Conservation (phyloP, 1,284 basidiomycete genomes). For the Leccinum fallax region DNA sequence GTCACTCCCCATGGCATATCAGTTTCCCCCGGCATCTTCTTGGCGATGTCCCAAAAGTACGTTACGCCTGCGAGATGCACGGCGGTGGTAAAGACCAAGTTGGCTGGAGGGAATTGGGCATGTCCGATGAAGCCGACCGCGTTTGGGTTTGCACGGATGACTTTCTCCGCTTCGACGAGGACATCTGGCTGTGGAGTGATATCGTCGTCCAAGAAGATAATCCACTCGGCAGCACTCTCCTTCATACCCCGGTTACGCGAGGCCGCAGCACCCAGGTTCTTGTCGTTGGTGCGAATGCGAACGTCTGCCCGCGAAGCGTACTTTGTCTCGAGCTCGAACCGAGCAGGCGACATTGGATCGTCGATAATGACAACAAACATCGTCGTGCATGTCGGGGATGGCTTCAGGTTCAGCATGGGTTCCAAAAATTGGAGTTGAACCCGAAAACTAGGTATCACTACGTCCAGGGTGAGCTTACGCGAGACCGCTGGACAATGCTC, state of each 20-base stretch:
- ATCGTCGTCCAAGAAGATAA: conserved; percentile 60
- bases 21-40: conserved; percentile 42
- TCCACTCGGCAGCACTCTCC: conserved; percentile 33
- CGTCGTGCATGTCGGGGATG: conserved; percentile 44
- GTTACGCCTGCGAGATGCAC: conserved; percentile 58
- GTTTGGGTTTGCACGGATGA: conserved; percentile 46
- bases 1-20: conserved; percentile 66
- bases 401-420: conserved; percentile 44
- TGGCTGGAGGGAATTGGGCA: conserved; percentile 49
- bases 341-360: conserved; percentile 45
- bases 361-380: conserved; percentile 65
- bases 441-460: conserved; percentile 58
- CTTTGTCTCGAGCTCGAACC: conserved; percentile 33
- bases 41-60: conserved; percentile 64
- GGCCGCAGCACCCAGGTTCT: conserved; percentile 41
- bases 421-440: conserved; percentile 50
- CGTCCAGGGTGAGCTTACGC: conserved; percentile 51
- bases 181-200: conserved; percentile 47
- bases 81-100: conserved; percentile 53
- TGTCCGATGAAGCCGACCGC: conserved; percentile 60
- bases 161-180: conserved; percentile 48
- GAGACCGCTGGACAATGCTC: conserved; percentile 22
- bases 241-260: conserved; percentile 32
- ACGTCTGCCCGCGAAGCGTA: conserved; percentile 25
- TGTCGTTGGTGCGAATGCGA: conserved; percentile 29